Base-by-base conservation (phyloP, 352 stramenopile species). In the Phytophthora cryptogea region DNA sequence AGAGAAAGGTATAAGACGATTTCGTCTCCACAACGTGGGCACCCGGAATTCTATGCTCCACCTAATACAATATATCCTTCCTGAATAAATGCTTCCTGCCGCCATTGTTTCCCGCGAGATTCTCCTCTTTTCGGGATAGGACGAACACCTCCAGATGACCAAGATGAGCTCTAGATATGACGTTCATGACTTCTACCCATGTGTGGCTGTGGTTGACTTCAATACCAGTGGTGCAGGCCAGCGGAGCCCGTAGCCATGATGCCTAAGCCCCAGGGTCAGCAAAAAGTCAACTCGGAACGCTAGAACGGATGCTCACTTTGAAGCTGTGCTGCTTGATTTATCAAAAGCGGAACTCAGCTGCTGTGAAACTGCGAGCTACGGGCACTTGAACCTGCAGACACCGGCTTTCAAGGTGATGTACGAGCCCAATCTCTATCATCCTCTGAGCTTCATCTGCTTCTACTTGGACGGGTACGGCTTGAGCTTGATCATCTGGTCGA, bases 401-500 rank as follows among this genome's bases (percentile, higher is more conserved):
- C 14, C 36, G n/a, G 36, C 1, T 41, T 11, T 41, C 36, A 4
- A 20, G 14, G n/a, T 41, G 30, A 35, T 43, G 30, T 35, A 49
- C 16, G 6, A 28, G 26, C 14, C 20, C 36, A 33, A 45, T 10
- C 39, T 9, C 0, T 16, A 17, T 28, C n/a, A 30, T 45, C 32
- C 20, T 23, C 20, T 23, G 20, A 23, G 20, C 20, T 23, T 2
- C 20, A 23, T 23, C 10, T 51, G 2, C 6, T 10, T 27, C 41
- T 68, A 72, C 53, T 72, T 68, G 0, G 59, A 75, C 43, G 42
- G 54, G 39, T 74, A 70, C 16, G 61, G 66, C 31, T 74, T 69
- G 35, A 85, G 32, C 66, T 78, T 59, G 67, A 72, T 72, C 63
- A 72, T 56, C 39, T 57, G 76, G 52, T 88, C 68, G 46, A 89